Conservation (phyloP, 805 yeast genomes). For the Lipomyces sp. region DNA sequence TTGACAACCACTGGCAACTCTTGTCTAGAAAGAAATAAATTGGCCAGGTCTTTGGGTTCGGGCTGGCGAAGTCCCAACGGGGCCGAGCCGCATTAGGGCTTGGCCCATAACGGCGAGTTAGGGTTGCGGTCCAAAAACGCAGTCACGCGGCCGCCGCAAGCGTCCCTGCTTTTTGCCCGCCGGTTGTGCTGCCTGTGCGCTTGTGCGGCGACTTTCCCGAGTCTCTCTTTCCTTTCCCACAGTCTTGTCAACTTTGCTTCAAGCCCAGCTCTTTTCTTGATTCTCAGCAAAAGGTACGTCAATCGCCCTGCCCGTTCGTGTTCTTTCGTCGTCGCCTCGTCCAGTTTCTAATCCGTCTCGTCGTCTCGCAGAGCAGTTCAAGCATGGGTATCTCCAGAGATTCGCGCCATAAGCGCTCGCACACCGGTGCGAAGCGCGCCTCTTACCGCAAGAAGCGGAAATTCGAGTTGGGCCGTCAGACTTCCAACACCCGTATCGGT, state of each 20-base stretch:
- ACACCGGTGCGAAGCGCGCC: slow-evolving; percentile 99
- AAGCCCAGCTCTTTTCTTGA: slow-evolving; percentile 16
- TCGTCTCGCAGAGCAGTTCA: slow-evolving; percentile 13
- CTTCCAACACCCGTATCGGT: slow-evolving; percentile 97
- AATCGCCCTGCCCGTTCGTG: not conserved
- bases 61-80: not conserved
- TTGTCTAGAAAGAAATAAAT: too few relatives aligned
- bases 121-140: slow-evolving; percentile 1
- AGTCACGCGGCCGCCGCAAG: slow-evolving; percentile 2
- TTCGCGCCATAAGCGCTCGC: slow-evolving; percentile 99
- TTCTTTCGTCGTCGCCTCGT: not conserved
- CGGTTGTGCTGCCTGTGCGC: too few relatives aligned
- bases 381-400: slow-evolving; percentile 99
- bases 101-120: too few relatives aligned
- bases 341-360: not conserved
- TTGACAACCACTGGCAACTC: not conserved
- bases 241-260: too few relatives aligned
- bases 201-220: too few relatives aligned
- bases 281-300: slow-evolving; percentile 18
- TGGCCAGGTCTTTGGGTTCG: too few relatives aligned
- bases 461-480: slow-evolving; percentile 99
- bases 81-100: slow-evolving; percentile 2
- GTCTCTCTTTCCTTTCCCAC: too few relatives aligned
- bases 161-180: too few relatives aligned
- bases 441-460: slow-evolving; percentile 99